Conservation (phyloP, 768 basidiomycete species). For the Termitomyces sp. region DNA sequence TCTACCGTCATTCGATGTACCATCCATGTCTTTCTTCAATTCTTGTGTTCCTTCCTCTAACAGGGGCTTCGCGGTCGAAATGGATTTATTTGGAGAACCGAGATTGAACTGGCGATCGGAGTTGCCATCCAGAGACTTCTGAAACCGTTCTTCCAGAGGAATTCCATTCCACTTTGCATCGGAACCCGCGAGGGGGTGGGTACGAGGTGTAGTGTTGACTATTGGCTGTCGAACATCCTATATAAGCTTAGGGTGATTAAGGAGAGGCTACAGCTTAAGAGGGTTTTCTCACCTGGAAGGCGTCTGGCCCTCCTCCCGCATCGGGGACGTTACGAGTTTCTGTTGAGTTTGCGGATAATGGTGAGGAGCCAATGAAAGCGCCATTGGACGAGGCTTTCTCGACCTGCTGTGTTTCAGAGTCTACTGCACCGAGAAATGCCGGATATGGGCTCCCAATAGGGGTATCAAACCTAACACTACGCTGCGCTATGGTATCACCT, state of each 20-base stretch:
- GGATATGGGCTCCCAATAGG: not conserved
- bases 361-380: not conserved
- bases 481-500: not conserved
- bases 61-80: not conserved
- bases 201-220: slow-evolving; percentile 12
- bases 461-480: not conserved
- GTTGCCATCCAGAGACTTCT: slow-evolving; percentile 14
- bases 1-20: not conserved
- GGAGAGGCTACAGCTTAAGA: not conserved
- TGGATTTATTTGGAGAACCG: not conserved
- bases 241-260: not conserved
- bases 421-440: not conserved
- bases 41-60: not conserved
- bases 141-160: slow-evolving; percentile 12
- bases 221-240: slow-evolving; percentile 3
- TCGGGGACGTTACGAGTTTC: not conserved
- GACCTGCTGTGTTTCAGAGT: not conserved
- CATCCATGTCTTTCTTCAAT: not conserved
- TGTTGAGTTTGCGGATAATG: not conserved
- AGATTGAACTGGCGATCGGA: slow-evolving; percentile 12
- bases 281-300: slow-evolving; percentile 1
- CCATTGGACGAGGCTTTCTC: not conserved
- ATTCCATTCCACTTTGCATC: slow-evolving; percentile 15
- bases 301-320: not conserved
- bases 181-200: slow-evolving; percentile 14